Conservation (phyloP, 2,329 filamentous ascomycete genomes). For the Aspergillus texensis region DNA sequence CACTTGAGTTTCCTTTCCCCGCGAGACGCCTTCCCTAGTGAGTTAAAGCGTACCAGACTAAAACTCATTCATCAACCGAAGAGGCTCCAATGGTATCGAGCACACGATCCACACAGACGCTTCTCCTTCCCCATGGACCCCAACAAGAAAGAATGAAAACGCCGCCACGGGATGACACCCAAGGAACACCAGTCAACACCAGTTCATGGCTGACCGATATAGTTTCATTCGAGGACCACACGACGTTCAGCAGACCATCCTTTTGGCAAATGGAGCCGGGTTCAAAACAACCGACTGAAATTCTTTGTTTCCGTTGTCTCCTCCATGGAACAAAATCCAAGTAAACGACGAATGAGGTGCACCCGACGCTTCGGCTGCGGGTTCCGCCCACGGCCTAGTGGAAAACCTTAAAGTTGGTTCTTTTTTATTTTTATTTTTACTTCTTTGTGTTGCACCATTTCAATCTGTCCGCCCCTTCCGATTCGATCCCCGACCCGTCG, state of each 20-base stretch:
- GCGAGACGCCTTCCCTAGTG: neutral
- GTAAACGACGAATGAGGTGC: neutral
- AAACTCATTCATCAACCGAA: neutral
- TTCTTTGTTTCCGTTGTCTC: neutral
- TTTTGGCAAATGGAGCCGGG: neutral
- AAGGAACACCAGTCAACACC: neutral
- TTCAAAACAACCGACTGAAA: neutral
- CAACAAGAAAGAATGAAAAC: neutral
- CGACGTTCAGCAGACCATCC: neutral
- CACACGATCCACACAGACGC: neutral
- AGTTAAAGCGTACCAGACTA: neutral
- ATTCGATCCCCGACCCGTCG: neutral
- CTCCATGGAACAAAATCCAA: neutral
- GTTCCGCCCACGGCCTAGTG: neutral
- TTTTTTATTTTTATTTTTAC: neutral
- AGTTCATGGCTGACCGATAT: neutral
- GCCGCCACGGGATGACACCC: neutral
- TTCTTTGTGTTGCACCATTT: neutral
- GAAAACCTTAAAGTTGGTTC: neutral
- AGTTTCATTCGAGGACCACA: neutral
- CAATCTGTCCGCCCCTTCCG: neutral
- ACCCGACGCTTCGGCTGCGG: neutral
- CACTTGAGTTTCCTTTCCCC: neutral
- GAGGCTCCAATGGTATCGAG: neutral
- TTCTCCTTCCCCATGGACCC: too few species aligned